Evolutionary conservation across 2,329 filamentous ascomycete genomes (phyloP), one percentile per base, ranked within the genome.

Genomic region (Aspergillus vadensis): DNA sequence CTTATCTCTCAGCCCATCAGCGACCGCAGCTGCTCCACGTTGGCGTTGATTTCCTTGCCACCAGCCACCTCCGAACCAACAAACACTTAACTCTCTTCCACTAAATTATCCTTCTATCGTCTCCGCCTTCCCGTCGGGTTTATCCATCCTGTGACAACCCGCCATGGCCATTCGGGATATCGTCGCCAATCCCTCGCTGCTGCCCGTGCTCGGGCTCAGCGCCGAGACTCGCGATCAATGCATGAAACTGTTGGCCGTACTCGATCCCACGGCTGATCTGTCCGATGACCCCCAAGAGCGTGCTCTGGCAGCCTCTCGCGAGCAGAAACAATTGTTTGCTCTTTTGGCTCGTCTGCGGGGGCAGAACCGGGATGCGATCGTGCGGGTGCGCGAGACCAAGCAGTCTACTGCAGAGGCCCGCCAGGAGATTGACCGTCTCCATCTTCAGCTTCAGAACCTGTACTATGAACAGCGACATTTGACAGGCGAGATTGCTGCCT

Each of bases 381-480:
- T 97, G 68, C 84, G 87, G 30, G 91, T 92, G 30, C 88, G 95
- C 66, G 87, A 92, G 67, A 97, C 93, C 14, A 98, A 98, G 76
- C 83, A 90, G 56, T 82, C 87, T 68, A 98, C 95, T 0, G 90
- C 91, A 30, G 92, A 97, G 75, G 91, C 90, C 52, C 87, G 93
- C 52, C 91, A 94, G 70, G 92, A 97, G 77, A 92, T 98, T 65
- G 95, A 99, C 74, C 87, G 89, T 53, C 82, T 99, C 63, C 93
- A 98, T 74, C 83, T 99, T 39, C 91, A 96, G 72, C 83, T 99
- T 58, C 94, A 98, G 77, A 99, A 99, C 72, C 81, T 99, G 7
- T 96, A 95, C 76, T 99, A 99, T 73, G 94, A 99, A 77, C 93
- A 98, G 79, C 84, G 91, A 57, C 92, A 97, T 76, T 80, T 99